Percentiles rank a stretch among this genome's conserved stretches.
phyloP scores from a whole-genome alignment of 2,329 filamentous ascomycete species.

The Furcasterigmium sp. region DNA sequence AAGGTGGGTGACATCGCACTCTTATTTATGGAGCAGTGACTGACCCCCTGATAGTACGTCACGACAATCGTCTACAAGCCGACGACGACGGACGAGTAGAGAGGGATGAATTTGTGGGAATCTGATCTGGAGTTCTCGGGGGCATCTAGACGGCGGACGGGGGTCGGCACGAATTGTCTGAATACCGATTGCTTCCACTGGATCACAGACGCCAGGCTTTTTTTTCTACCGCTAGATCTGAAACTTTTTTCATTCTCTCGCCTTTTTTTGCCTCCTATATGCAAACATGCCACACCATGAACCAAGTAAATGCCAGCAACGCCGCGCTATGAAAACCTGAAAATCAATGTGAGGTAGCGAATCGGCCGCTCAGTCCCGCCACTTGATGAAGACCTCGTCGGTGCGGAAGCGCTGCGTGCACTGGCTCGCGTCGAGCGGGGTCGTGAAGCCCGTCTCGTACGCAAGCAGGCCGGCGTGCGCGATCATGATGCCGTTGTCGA shows the following conservation, averaged over 20 bases:
- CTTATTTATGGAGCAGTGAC: constrained; percentile 5
- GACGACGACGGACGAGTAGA: constrained; percentile 50
- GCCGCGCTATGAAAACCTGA: no score
- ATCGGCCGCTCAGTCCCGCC: constrained; percentile 72
- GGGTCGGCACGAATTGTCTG: no score
- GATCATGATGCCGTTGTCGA: constrained; percentile 99
- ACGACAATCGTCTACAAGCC: constrained; percentile 98
- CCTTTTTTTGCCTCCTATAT: no score
- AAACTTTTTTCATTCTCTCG: no score
- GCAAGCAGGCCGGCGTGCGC: constrained; percentile 89
- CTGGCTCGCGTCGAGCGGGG: constrained; percentile 71
- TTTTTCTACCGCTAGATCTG: no score
- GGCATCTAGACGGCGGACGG: no score
- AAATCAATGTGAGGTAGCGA: no score
- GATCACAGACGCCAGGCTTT: no score
- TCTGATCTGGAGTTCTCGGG: background rate
- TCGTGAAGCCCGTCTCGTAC: constrained; percentile 74
- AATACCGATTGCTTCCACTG: no score
- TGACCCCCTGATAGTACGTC: constrained; percentile 63
- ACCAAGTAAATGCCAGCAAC: no score
- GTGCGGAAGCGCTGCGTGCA: constrained; percentile 82
- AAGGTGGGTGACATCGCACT: constrained; percentile 70
- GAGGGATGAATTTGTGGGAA: background rate
- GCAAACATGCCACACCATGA: no score
- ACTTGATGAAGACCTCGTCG: constrained; percentile 74